Evolutionary conservation across 768 basidiomycete species (phyloP).

Genomic region (Dioszegia crocea): DNA sequence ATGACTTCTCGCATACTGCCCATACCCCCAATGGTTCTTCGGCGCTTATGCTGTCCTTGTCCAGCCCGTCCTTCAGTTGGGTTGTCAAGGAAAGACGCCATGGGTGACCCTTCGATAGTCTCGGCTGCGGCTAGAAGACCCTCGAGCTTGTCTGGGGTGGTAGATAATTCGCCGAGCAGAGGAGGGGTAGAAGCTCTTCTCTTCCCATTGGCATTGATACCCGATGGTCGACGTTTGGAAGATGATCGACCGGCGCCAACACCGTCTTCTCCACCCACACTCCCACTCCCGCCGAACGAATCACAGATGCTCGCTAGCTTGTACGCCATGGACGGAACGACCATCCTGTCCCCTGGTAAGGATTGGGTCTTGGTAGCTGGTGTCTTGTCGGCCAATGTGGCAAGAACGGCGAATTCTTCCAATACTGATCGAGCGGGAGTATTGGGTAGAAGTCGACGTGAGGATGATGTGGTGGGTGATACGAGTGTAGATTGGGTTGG

Average conservation of each 20-base stretch:
- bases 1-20: conserved; percentile 25
- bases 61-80: background rate
- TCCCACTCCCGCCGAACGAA: conserved; percentile 7
- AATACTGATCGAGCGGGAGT: conserved; percentile 40
- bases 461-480: conserved; percentile 33
- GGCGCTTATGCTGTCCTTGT: conserved; percentile 18
- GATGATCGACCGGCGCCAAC: background rate
- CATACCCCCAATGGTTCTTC: conserved; percentile 36
- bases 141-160: conserved; percentile 35
- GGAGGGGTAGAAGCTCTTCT: conserved; percentile 27
- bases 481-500: conserved; percentile 37
- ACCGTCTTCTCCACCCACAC: background rate
- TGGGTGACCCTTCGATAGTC: conserved; percentile 35
- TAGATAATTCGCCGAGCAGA: conserved; percentile 7
- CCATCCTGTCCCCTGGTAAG: conserved; percentile 17
- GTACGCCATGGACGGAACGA: conserved; percentile 19
- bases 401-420: conserved; percentile 42
- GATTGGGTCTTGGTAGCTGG: conserved; percentile 23
- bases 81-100: conserved; percentile 21
- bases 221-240: background rate
- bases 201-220: conserved; percentile 11
- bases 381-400: conserved; percentile 38
- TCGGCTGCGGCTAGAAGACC: conserved; percentile 38
- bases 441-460: conserved; percentile 22
- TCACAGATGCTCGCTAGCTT: conserved; percentile 21